These are phyloP conservation scores for Suillus hirtellus DNA, from an alignment of 768 basidiomycete species.

Conservation along the genomic window DNA sequence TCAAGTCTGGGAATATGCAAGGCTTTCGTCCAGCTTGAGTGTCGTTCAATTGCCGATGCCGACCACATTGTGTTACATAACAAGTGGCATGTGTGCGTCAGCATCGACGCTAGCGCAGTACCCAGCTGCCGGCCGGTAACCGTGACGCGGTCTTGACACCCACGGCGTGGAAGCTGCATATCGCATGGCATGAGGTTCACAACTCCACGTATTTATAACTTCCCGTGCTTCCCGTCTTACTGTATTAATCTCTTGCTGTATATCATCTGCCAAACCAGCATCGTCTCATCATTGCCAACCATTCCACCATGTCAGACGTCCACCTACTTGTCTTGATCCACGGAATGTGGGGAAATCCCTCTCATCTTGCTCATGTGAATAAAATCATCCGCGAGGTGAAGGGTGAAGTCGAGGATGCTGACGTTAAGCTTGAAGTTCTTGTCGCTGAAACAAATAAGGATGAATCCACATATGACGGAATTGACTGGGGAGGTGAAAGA, in stretches of 20 bases:
- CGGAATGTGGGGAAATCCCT: constrained; percentile 82
- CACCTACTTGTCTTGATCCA: constrained; percentile 50
- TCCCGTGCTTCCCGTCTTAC: neutral
- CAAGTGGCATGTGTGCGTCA: no score
- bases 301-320: constrained; percentile 27
- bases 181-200: neutral
- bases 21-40: no score
- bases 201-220: neutral
- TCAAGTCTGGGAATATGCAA: no score
- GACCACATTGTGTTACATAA: no score
- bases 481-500: constrained; percentile 83
- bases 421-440: constrained; percentile 51
- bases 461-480: constrained; percentile 76
- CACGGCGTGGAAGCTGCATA: neutral
- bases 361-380: constrained; percentile 59
- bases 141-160: neutral
- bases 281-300: neutral
- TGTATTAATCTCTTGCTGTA: neutral
- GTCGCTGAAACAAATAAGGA: constrained; percentile 64
- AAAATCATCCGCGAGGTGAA: constrained; percentile 52
- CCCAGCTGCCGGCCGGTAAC: neutral
- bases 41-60: no score
- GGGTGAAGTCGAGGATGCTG: constrained; percentile 30
- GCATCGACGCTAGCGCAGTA: neutral
- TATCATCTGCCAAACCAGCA: neutral